phyloP scores from a whole-genome alignment of 2,329 filamentous ascomycete species.

The Coniella vitis region DNA sequence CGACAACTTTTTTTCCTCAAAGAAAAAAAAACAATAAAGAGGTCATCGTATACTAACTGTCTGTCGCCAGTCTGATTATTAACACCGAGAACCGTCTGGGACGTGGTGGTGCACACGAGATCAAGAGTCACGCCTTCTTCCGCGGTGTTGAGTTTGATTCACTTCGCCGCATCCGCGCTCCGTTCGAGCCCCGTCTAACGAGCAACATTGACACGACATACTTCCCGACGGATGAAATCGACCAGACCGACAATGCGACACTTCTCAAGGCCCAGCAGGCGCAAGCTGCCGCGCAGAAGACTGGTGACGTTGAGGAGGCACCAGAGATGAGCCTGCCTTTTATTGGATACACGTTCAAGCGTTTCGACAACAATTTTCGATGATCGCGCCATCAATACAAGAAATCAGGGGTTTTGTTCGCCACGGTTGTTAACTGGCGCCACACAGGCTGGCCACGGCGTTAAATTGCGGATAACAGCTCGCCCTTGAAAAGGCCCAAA shows the following conservation, averaged over 20 bases:
- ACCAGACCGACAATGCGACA: constrained; percentile 89
- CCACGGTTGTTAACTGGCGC: too few species aligned
- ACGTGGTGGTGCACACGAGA: constrained; percentile 77
- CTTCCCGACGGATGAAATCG: constrained; percentile 98
- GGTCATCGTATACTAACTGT: background rate
- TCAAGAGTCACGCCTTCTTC: constrained; percentile 95
- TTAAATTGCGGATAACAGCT: too few species aligned
- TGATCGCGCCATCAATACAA: constrained; percentile 25
- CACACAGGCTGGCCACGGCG: too few species aligned
- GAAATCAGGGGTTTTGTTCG: background rate
- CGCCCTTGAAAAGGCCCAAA: too few species aligned
- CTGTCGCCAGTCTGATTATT: constrained; percentile 69
- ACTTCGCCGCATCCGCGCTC: constrained; percentile 84
- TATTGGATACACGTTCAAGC: constrained; percentile 96
- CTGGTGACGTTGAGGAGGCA: constrained; percentile 57
- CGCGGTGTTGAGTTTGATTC: constrained; percentile 92
- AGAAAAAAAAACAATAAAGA: constrained; percentile 3
- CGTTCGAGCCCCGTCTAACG: constrained; percentile 88
- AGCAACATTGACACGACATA: constrained; percentile 96
- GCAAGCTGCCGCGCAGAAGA: constrained; percentile 34
- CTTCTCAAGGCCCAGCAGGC: constrained; percentile 77
- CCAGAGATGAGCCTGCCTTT: constrained; percentile 95
- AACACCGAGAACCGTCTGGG: constrained; percentile 90
- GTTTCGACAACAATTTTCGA: constrained; percentile 71
- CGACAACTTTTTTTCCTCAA: constrained; percentile 22